These are phyloP conservation scores for Hagleromyces aurorensis DNA, from an alignment of 805 yeast species.

Conservation along the genomic window DNA sequence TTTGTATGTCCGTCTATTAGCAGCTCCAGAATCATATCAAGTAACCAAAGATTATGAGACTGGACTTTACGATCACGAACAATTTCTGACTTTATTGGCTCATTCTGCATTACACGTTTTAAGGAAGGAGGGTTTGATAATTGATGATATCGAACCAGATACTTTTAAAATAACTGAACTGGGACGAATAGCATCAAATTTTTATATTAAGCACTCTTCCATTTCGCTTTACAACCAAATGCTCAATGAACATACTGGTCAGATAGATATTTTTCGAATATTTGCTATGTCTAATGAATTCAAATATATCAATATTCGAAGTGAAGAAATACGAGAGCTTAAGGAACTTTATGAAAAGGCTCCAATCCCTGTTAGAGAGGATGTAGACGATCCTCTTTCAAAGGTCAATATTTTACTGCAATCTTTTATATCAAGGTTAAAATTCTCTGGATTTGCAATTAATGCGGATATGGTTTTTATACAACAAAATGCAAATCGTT, in stretches of 20 bases:
- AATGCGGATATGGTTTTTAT: constrained; percentile 90
- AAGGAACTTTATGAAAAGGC: constrained; percentile 58
- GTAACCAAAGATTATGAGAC: constrained; percentile 55
- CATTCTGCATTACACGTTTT: constrained; percentile 69
- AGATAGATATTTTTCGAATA: constrained; percentile 67
- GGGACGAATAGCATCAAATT: constrained; percentile 81
- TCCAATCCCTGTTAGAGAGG: constrained; percentile 82
- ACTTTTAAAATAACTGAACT: no score
- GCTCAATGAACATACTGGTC: constrained; percentile 55
- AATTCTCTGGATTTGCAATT: constrained; percentile 80
- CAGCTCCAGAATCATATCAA: constrained; percentile 65
- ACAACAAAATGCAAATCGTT: constrained; percentile 86
- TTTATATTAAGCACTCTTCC: constrained; percentile 70
- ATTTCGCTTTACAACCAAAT: constrained; percentile 57
- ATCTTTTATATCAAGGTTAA: constrained; percentile 71
- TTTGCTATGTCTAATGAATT: constrained; percentile 84
- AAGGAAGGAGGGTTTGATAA: constrained; percentile 46
- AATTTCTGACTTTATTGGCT: constrained; percentile 48
- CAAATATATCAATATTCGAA: constrained; percentile 72
- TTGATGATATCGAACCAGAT: constrained; percentile 53
- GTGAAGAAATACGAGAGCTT: constrained; percentile 75
- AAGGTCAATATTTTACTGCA: constrained; percentile 78
- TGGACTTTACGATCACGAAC: constrained; percentile 44
- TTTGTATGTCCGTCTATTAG: constrained; percentile 67
- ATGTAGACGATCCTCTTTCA: constrained; percentile 59